Evolutionary conservation across 225 moss, liverwort and hornwort genomes (phyloP).

Genomic region (Bryum argenteum): DNA sequence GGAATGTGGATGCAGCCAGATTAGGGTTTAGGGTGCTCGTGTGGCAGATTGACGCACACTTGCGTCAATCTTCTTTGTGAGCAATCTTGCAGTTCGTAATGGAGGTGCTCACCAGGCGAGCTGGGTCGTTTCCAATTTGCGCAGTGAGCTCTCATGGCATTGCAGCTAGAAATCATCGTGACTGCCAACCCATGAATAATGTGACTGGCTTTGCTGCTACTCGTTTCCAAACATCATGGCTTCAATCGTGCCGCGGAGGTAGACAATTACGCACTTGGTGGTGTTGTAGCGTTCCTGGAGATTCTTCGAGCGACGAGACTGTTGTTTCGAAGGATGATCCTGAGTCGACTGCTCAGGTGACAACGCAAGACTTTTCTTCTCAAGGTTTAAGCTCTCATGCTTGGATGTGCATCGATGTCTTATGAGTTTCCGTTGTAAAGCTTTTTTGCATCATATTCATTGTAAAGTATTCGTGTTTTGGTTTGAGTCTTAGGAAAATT

Average conservation of each 20-base stretch:
- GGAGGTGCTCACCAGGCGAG: not conserved
- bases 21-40: too few species aligned
- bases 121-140: not conserved
- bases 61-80: too few species aligned
- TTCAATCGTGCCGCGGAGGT: constrained; percentile 4
- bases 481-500: too few species aligned
- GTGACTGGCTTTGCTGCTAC: not conserved
- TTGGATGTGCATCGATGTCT: not conserved
- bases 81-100: not conserved
- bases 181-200: too few species aligned
- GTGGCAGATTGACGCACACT: too few species aligned
- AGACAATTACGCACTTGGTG: constrained; percentile 13
- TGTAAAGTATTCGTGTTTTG: too few species aligned
- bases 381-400: not conserved
- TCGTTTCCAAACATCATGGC: not conserved
- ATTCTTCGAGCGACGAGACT: constrained; percentile 22
- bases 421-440: not conserved
- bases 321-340: constrained; percentile 26
- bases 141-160: constrained; percentile 4
- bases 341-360: constrained; percentile 38
- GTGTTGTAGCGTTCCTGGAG: constrained; percentile 32
- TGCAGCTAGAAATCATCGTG: not conserved
- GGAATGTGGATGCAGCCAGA: too few species aligned
- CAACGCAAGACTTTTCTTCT: constrained; percentile 6
- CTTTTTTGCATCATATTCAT: not conserved